Conservation (phyloP, 164 flowering plant genomes). For the Akebia trifoliata region DNA sequence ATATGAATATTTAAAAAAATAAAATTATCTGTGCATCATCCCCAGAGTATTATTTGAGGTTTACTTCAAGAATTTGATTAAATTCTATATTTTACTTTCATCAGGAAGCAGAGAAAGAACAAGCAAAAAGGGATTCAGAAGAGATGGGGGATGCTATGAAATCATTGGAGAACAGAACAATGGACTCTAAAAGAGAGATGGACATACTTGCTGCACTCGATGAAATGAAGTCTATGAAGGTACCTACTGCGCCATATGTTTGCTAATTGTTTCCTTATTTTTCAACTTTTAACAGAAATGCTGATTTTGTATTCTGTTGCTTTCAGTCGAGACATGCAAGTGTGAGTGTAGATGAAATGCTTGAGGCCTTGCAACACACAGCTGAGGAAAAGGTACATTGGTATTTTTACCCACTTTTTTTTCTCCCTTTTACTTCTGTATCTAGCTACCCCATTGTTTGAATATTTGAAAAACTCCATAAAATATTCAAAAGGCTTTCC, state of each 20-base stretch:
- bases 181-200: conserved; percentile 92
- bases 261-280: neutral
- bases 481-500: too few species aligned
- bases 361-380: conserved; percentile 69
- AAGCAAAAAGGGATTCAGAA: conserved; percentile 64
- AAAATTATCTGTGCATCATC: neutral
- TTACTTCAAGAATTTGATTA: neutral
- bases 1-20: neutral
- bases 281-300: neutral
- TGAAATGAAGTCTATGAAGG: conserved; percentile 98
- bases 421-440: neutral
- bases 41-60: neutral
- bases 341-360: conserved; percentile 83
- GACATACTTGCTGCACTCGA: conserved; percentile 88
- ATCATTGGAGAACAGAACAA: conserved; percentile 81
- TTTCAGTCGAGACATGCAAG: conserved; percentile 88
- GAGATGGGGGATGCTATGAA: conserved; percentile 99
- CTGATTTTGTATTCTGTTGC: conserved; percentile 7
- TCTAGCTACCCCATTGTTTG: too few species aligned
- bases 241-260: conserved; percentile 14
- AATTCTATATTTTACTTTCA: conserved; percentile 11
- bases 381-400: conserved; percentile 56
- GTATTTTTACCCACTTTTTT: neutral
- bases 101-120: conserved; percentile 56
- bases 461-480: too few species aligned